Base-by-base conservation (phyloP, 2,329 filamentous ascomycete genomes). In the Nemania serpens region DNA sequence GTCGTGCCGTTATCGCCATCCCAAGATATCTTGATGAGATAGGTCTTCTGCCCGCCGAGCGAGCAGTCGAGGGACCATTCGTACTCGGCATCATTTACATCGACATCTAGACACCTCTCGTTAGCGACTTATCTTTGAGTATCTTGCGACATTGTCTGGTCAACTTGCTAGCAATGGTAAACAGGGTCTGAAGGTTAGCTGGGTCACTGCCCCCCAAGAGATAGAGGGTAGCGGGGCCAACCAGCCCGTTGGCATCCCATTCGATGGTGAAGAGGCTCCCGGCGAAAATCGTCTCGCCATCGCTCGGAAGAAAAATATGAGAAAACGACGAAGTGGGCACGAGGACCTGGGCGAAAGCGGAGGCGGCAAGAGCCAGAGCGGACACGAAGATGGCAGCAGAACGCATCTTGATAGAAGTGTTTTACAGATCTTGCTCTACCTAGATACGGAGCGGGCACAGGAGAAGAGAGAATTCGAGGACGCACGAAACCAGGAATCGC, bases 1-100 rank as follows among this genome's bases (percentile, higher is more conserved):
- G 81, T 75, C 15, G 47, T 62, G 25, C 76, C 51, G 13, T 55
- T 10, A 75, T 85, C 71, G 64, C 72, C 74, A 68, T 84, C 80
- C 34, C 81, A 77, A 63, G 73, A 73, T 75, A 88, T 77, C 75
- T 79, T 76, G 72, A 88, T 76, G 66, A 85, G 85, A 75, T 88
- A 88, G 70, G 79, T 78, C 48, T 75, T 76, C 47, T 77, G 70
- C 58, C 68, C 69, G 62, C 80, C 81, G 22, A 83, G 77, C 33
- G 70, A 63, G 61, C 76, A 68, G 70, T 76, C 77, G 53, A 87
- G 78, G 25, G 70, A 63, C 85, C 85, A 88, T 61, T 60, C 67
- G 78, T 76, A 46, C 18, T 68, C 66, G 54, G 78, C 79, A 47
- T 69, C 71, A 46, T 74, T 70, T 75, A 81, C 82, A 61, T 78